Conservation (phyloP, 805 yeast species). For the Danielia reshetovae region DNA sequence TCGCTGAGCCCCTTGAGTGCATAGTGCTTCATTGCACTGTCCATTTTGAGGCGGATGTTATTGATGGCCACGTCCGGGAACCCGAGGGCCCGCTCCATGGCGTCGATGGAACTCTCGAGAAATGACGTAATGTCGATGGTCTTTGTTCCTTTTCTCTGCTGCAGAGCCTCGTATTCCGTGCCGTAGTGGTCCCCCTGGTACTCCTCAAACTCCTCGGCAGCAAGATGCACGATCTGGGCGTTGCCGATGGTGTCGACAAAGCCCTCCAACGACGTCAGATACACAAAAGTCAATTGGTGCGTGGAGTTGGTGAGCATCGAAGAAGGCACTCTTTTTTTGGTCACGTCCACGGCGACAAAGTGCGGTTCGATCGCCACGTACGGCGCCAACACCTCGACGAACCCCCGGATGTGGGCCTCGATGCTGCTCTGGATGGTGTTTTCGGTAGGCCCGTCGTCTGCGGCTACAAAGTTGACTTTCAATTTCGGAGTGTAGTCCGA, state of each 20-base stretch:
- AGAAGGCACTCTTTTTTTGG: constrained; percentile 8
- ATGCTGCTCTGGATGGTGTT: constrained; percentile 5
- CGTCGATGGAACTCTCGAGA: constrained; percentile 1
- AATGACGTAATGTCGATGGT: constrained; percentile 9
- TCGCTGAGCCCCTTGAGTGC: constrained; percentile 7
- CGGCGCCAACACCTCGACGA: constrained; percentile 2
- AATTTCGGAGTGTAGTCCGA: constrained; percentile 3
- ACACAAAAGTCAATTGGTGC: constrained; percentile 9
- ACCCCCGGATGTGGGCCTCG: constrained; percentile 4
- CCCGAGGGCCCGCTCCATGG: constrained; percentile 3
- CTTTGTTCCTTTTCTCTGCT: constrained; percentile 2
- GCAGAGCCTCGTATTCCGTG: constrained; percentile 10
- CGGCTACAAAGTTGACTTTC: constrained; percentile 13
- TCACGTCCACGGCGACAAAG: constrained; percentile 6
- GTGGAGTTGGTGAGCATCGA: constrained; percentile 7
- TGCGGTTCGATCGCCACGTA: neutral
- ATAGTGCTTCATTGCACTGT: constrained; percentile 13
- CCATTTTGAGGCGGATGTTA: constrained; percentile 7
- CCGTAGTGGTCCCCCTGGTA: constrained; percentile 7
- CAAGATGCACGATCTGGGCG: constrained; percentile 11
- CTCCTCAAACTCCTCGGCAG: constrained; percentile 1
- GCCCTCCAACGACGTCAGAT: constrained; percentile 14
- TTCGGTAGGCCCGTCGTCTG: constrained; percentile 13
- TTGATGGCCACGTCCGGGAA: constrained; percentile 5
- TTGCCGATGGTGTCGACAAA: constrained; percentile 12